Evolutionary conservation across 768 basidiomycete genomes (phyloP).

Genomic region (Trametes elegans): DNA sequence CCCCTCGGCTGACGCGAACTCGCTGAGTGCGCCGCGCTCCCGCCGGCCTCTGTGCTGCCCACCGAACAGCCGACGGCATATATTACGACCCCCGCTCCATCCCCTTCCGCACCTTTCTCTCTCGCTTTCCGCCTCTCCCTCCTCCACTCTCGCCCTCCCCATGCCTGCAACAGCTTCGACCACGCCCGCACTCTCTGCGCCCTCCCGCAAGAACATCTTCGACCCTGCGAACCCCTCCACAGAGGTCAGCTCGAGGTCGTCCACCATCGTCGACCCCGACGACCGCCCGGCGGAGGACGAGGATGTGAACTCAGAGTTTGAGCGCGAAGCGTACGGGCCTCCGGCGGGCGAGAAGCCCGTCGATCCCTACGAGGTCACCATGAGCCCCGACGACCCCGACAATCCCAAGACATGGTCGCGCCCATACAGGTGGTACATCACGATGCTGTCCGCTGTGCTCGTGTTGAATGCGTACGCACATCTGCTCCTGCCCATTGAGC

Average conservation of each 20-base stretch:
- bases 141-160: not conserved
- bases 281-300: conserved; percentile 4
- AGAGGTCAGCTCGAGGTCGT: conserved; percentile 15
- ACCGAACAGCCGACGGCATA: not conserved
- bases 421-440: conserved; percentile 28
- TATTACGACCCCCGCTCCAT: not conserved
- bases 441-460: conserved; percentile 24
- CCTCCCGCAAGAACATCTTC: not conserved
- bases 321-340: conserved; percentile 27
- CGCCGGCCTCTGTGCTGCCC: not conserved
- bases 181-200: not conserved
- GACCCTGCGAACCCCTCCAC: not conserved
- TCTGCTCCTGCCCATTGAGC: not conserved
- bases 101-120: not conserved
- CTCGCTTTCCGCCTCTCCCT: not conserved
- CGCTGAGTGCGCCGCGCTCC: not conserved
- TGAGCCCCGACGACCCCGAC: conserved; percentile 24
- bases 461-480: conserved; percentile 37
- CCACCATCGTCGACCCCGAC: conserved; percentile 17
- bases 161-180: not conserved
- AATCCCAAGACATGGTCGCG: conserved; percentile 26
- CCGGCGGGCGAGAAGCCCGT: conserved; percentile 25
- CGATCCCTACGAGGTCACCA: conserved; percentile 26
- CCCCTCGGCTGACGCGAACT: conserved; percentile 4
- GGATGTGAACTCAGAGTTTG: conserved; percentile 21